Evolutionary conservation across 768 basidiomycete species (phyloP).

Genomic region (Tricholoma bakamatsutake): DNA sequence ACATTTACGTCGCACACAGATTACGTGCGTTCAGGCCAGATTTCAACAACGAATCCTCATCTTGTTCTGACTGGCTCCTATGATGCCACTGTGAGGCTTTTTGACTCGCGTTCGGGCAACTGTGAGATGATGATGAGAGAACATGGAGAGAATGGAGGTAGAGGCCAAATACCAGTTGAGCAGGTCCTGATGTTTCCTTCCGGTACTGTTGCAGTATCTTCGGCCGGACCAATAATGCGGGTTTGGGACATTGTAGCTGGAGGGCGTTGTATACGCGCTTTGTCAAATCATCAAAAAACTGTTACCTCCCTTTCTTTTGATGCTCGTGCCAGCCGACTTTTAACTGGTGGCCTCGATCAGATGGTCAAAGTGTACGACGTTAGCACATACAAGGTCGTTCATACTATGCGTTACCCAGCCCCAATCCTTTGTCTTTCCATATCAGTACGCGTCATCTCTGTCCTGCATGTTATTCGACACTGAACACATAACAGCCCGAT

Average conservation of each 20-base stretch:
- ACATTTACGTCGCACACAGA: constrained; percentile 88
- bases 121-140: constrained; percentile 81
- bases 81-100: constrained; percentile 84
- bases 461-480: neutral
- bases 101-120: constrained; percentile 77
- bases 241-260: constrained; percentile 95
- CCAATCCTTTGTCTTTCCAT: constrained; percentile 86
- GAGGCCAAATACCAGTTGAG: constrained; percentile 67
- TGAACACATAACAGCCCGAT: constrained; percentile 63
- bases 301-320: constrained; percentile 87
- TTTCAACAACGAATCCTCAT: constrained; percentile 77
- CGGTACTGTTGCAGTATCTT: constrained; percentile 78
- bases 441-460: constrained; percentile 53
- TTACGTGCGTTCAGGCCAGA: constrained; percentile 91
- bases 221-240: constrained; percentile 87
- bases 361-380: constrained; percentile 99
- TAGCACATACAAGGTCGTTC: constrained; percentile 88
- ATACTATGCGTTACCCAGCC: constrained; percentile 98
- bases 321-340: constrained; percentile 63
- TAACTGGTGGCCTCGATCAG: constrained; percentile 91
- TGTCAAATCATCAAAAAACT: constrained; percentile 98
- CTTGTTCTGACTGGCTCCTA: constrained; percentile 92
- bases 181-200: constrained; percentile 90
- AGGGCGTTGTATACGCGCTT: constrained; percentile 80
- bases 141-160: constrained; percentile 22